Base-by-base conservation (phyloP, 169 alveolate genomes). In the Cryptosporidium canis region DNA sequence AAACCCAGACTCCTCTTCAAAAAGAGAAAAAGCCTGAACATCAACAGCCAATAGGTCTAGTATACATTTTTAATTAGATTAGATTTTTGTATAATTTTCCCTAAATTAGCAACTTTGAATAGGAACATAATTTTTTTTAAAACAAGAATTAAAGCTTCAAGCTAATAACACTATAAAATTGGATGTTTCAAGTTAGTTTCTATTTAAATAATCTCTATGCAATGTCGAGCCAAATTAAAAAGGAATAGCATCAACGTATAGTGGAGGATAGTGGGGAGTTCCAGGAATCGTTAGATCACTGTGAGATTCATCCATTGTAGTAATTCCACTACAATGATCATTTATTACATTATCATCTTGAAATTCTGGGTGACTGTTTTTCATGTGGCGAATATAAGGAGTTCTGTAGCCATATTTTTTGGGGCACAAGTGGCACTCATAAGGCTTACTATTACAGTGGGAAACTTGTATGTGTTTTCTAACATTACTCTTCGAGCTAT, bases 161-260 rank as follows among this genome's bases (percentile, higher is more conserved):
- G 44, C 67, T 70, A 51, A 31, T 70, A 67, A 47, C 67, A 70
- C 84, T 70, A 67, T 67, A 67, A 33, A 18, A 44, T 33, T 41
- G 21, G 65, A 44, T 24, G 53, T 51, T 70, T 37, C 45, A 67
- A 70, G 53, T 66, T 70, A 70, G 84, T 18, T 48, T 43, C n/a
- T 21, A 27, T 66, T 66, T 9, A 37, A 66, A 4, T 27, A 18
- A 9, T 16, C n/a, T 31, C 18, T 35, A 24, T 44, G 41, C 21
- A 24, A 48, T 44, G 41, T 37, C 27, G 61, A 55, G 87, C n/a
- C 39, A 61, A 77, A 77, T 44, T 77, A 77, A 61, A 77, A 77
- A 58, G 87, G 87, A 39, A 77, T 77, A 77, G 87, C 87, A 77
- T 77, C 87, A 77, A 77, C 87, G 37, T 77, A 77, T 56, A 77